Evolutionary conservation across 2,329 filamentous ascomycete species (phyloP), one percentile per base, ranked within the genome.

Genomic region (Fusarium torreyae): DNA sequence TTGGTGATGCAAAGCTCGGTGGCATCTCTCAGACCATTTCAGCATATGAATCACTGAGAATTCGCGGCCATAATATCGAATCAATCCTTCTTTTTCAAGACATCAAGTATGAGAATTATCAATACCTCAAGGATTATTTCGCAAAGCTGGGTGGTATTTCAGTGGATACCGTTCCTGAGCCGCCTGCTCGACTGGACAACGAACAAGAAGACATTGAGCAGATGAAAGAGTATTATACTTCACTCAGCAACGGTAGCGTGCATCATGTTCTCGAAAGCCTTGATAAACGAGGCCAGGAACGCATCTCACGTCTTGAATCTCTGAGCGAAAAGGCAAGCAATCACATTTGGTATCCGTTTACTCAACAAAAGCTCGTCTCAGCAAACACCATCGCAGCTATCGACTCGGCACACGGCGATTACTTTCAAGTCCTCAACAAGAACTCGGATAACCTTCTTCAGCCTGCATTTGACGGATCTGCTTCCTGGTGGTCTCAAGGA

Each of bases 401-500:
- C 57, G 93, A 97, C 76, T 95, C 93, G 0, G 93, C 94, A 0
- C 87, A 91, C 61, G 92, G 91, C 9, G 92, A 95, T 74, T 89
- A 89, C 75, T 97, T 96, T 77, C 91, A 95, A 75, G 90, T 89
- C 0, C 75, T 72, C 17, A 67, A 67, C 34, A 57, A 63, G 7
- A 33, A 17, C 1, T 39, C 45, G 0, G 3, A 64, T 0, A 51
- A 44, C 7, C 64, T 78, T 0, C 66, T 79, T 0, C 72, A 72
- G 2, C 86, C 92, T 1, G 90, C 91, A 0, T 94, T 96, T 57
- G 94, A 97, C 71, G 93, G 91, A 4, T 96, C 93, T 1, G 93
- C 93, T 1, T 95, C 92, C 0, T 97, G 94, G 93, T 97, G 94
- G 93, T 97, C 93, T 0, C 94, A 97, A 78, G 93, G 93, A 3